phyloP scores from a whole-genome alignment of 768 basidiomycete genomes.

The Galerina sulciceps region DNA sequence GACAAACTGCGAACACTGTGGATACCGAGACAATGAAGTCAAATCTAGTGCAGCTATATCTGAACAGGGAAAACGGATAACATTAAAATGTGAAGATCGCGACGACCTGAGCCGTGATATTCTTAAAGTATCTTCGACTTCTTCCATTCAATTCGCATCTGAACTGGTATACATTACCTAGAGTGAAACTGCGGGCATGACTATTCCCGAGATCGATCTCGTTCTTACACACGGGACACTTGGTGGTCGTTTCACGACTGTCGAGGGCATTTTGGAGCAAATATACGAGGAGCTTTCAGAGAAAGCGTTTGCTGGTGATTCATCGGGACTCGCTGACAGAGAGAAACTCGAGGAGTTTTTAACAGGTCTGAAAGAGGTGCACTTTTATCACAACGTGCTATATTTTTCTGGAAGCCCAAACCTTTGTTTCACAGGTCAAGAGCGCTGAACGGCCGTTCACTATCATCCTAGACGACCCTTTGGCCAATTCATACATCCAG shows the following conservation, averaged over 20 bases:
- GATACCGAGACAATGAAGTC: slow-evolving; percentile 97
- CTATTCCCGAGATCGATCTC: slow-evolving; percentile 94
- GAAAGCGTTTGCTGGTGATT: slow-evolving; percentile 85
- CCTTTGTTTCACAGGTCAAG: slow-evolving; percentile 60
- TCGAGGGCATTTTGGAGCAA: slow-evolving; percentile 94
- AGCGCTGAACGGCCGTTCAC: slow-evolving; percentile 83
- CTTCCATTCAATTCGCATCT: neutral
- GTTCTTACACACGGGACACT: slow-evolving; percentile 91
- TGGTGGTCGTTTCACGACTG: slow-evolving; percentile 95
- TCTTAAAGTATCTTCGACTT: slow-evolving; percentile 68
- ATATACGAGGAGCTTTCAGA: slow-evolving; percentile 93
- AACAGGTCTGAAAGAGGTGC: slow-evolving; percentile 72
- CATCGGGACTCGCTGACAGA: slow-evolving; percentile 49
- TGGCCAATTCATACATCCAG: slow-evolving; percentile 95
- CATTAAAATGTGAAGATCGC: slow-evolving; percentile 85
- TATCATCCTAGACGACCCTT: slow-evolving; percentile 91
- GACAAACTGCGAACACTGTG: slow-evolving; percentile 93
- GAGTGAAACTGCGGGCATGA: slow-evolving; percentile 92
- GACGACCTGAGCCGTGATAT: slow-evolving; percentile 95
- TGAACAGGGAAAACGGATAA: slow-evolving; percentile 83
- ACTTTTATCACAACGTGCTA: neutral
- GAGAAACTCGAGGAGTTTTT: slow-evolving; percentile 79
- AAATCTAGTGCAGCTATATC: slow-evolving; percentile 94
- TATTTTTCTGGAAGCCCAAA: slow-evolving; percentile 3
- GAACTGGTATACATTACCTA: slow-evolving; percentile 29